These are phyloP conservation scores for Backusella australiensis DNA, from an alignment of 192 early-diverging fungal genomes.

Conservation along the genomic window DNA sequence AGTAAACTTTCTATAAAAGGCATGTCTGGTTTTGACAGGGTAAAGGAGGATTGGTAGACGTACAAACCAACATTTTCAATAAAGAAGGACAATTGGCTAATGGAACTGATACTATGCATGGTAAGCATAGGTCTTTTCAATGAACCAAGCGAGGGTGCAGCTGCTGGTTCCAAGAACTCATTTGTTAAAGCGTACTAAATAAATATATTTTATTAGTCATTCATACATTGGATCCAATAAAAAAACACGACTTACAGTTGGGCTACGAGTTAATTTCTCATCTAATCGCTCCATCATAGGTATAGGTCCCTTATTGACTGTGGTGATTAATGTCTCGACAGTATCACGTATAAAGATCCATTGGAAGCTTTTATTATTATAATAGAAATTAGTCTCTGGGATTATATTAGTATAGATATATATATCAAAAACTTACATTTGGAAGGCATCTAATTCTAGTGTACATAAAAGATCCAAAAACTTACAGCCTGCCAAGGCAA, in stretches of 20 bases:
- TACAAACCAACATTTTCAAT: conserved; percentile 71
- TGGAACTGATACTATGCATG: conserved; percentile 60
- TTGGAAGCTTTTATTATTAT: conserved; percentile 62
- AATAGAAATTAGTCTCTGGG: not conserved
- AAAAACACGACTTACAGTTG: not conserved
- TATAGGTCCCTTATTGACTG: conserved; percentile 45
- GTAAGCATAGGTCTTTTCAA: conserved; percentile 75
- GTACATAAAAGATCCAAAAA: conserved; percentile 82
- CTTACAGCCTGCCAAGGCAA: conserved; percentile 85
- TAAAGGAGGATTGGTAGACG: conserved; percentile 73
- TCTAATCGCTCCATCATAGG: conserved; percentile 70
- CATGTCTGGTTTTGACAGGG: conserved; percentile 69
- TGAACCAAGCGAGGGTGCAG: conserved; percentile 20
- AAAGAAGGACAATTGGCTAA: conserved; percentile 78
- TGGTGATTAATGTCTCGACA: conserved; percentile 59
- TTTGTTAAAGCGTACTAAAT: conserved; percentile 6
- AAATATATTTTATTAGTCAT: not conserved
- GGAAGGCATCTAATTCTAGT: conserved; percentile 79
- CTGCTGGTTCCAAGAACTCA: not conserved
- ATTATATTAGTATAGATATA: too few species aligned
- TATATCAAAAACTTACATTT: conserved; percentile 56
- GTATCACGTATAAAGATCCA: conserved; percentile 95
- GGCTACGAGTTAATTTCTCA: conserved; percentile 38
- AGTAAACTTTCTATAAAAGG: conserved; percentile 76
- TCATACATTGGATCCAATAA: not conserved